Conservation (phyloP, 2,329 filamentous ascomycete genomes). For the Talaromyces sp. region DNA sequence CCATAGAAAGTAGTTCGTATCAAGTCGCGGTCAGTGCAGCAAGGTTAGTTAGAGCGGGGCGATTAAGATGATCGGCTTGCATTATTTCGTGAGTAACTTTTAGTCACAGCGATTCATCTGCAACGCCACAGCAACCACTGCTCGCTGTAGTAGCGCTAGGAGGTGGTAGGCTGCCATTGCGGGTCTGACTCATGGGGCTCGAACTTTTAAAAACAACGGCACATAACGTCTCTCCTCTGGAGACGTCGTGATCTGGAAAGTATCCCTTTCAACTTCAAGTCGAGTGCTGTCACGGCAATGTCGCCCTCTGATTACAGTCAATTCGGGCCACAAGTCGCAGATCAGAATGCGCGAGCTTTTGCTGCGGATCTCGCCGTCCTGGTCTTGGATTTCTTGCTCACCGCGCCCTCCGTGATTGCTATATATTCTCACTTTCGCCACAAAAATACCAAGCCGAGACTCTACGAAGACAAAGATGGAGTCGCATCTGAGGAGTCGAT, state of each 20-base stretch:
- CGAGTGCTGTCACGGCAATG: not conserved
- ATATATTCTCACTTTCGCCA: slow-evolving; percentile 24
- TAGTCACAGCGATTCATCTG: not conserved
- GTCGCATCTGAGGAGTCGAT: slow-evolving; percentile 64
- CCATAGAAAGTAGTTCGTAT: not conserved
- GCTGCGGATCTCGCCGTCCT: slow-evolving; percentile 29
- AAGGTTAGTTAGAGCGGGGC: not conserved
- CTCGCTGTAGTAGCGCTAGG: not conserved
- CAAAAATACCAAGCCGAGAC: slow-evolving; percentile 27
- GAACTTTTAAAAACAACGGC: not conserved
- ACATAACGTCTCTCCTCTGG: not conserved
- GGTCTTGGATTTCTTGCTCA: slow-evolving; percentile 26
- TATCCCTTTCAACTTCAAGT: not conserved
- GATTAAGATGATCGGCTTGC: not conserved
- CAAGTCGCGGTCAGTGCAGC: not conserved
- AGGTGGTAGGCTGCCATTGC: slow-evolving; percentile 2
- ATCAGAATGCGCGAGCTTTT: slow-evolving; percentile 20
- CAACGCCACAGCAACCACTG: not conserved
- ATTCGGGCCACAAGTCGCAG: not conserved
- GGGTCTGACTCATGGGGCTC: not conserved
- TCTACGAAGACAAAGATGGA: slow-evolving; percentile 70
- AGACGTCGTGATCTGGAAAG: not conserved
- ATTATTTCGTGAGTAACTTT: slow-evolving; percentile 1
- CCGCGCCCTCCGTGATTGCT: slow-evolving; percentile 29
- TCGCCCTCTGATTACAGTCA: not conserved